Base-by-base conservation (phyloP, 306 rosid species). In the Fagus sylvatica region DNA sequence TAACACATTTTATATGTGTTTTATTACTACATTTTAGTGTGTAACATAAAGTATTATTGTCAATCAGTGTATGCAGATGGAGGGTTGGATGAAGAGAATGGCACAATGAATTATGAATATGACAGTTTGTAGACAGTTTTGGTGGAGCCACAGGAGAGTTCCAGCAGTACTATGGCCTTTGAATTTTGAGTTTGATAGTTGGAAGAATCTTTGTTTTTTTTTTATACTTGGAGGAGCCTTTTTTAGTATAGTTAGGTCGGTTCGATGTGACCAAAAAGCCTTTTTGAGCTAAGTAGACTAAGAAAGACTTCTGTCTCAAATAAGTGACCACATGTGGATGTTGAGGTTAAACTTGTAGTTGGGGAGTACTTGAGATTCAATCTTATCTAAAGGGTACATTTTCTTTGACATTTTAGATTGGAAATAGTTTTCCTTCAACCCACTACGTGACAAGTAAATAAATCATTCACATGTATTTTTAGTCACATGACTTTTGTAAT, bases 71-170 rank as follows among this genome's bases (percentile, higher is more conserved):
- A 39, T 22, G 75, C 60, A 91, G 98, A 71, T 90, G 13, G 93
- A 53, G 88, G 84, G 9, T 32, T 88, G 83, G 86, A 84, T 69
- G 93, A 82, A 72, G 92, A 83, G 13, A 83, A 74, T 73, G 84
- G 73, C 69, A 85, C 78, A 80, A 54, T 67, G 12, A 37, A 83
- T 81, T 22, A 22, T 22, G 28, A 22, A 81, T 84, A 61, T 78
- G 81, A 17, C 77, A 86, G 55, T 82, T 82, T 70, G n/a, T 84
- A 77, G 82, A 76, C 76, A 54, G 72, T 40, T 87, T 51, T 74
- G 89, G 66, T 71, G 79, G 77, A 67, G 72, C 76, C 34, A 53
- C 75, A 10, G 13, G 3, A 37, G 94, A 91, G 53, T 85, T 86
- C 74, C 90, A 22, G 28, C 28, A 84, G 46, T 90, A 82, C 73